Conservation (phyloP, 768 basidiomycete species). For the Podaxis sp. region DNA sequence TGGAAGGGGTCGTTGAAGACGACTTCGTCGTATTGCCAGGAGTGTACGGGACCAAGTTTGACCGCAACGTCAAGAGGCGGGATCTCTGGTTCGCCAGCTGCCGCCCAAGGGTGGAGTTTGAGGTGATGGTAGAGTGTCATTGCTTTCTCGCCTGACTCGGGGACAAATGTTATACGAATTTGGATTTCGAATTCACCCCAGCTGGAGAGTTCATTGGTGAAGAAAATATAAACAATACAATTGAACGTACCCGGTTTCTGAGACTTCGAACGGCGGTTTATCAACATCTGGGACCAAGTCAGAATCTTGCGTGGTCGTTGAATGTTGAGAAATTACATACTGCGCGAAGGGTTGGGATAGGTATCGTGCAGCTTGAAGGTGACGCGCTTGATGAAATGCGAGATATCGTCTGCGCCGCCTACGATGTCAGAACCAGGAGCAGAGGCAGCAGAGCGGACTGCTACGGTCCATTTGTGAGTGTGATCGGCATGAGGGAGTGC, state of each 20-base stretch:
- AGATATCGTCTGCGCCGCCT: constrained; percentile 87
- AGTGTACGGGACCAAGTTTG: constrained; percentile 79
- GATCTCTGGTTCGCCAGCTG: constrained; percentile 61
- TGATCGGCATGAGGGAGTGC: constrained; percentile 62
- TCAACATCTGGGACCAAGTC: constrained; percentile 65
- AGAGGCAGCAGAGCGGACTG: constrained; percentile 85
- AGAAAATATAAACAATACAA: not conserved
- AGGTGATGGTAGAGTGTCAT: constrained; percentile 89
- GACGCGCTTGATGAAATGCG: constrained; percentile 93
- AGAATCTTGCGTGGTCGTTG: not conserved
- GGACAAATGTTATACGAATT: constrained; percentile 86
- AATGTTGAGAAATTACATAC: constrained; percentile 44
- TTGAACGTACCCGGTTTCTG: constrained; percentile 86
- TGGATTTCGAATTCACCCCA: constrained; percentile 99
- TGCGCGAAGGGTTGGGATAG: constrained; percentile 85
- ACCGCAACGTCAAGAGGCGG: constrained; percentile 66
- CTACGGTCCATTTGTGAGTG: constrained; percentile 97
- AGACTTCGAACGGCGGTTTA: constrained; percentile 90
- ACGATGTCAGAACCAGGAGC: constrained; percentile 71
- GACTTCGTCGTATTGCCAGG: constrained; percentile 99
- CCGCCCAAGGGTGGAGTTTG: constrained; percentile 90
- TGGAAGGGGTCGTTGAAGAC: constrained; percentile 94
- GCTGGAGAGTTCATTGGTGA: constrained; percentile 34
- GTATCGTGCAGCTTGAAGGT: constrained; percentile 98
- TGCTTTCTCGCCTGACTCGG: constrained; percentile 90